A percentile compares a stretch with the other conserved stretches of the same genome.
Evolutionary conservation across 106 monocot genomes (phyloP).

Genomic region (Dactylorhiza incarnata): DNA sequence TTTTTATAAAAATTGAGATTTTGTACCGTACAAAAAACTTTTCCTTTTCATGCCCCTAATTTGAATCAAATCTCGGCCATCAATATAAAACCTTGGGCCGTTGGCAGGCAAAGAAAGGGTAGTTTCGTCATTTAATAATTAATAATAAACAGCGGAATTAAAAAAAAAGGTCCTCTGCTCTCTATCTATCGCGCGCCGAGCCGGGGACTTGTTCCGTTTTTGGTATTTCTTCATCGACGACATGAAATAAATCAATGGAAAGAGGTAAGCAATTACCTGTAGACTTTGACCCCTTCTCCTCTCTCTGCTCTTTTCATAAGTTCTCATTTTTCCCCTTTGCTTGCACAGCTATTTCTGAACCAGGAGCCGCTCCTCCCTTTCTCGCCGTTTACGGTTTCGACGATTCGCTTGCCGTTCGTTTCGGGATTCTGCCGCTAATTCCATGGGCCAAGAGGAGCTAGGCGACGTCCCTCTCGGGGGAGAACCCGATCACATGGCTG

Average conservation of each 20-base stretch:
- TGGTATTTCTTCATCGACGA: background rate
- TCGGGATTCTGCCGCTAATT: background rate
- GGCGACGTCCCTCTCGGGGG: constrained; percentile 2
- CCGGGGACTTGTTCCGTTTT: background rate
- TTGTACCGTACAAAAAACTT: no score
- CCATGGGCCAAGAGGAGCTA: constrained; percentile 21
- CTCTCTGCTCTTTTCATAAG: background rate
- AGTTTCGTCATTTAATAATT: background rate
- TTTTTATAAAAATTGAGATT: no score
- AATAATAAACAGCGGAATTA: background rate
- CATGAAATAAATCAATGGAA: background rate
- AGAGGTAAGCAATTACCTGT: constrained; percentile 4
- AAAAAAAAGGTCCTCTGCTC: background rate
- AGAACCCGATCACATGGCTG: constrained; percentile 1
- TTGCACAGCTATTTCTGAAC: background rate
- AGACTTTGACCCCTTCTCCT: constrained; percentile 3
- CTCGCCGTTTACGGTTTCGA: no score
- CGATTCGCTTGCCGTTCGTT: background rate
- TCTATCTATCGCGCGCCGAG: no score
- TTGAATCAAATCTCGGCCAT: no score
- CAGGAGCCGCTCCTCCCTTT: background rate
- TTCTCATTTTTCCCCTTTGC: background rate
- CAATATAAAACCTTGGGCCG: no score
- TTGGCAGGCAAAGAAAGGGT: background rate
- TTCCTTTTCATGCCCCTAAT: no score